A percentile compares a stretch with the other conserved stretches of the same genome.
Conservation (phyloP, 306 rosid genomes). For the Macrotyloma uniflorum region DNA sequence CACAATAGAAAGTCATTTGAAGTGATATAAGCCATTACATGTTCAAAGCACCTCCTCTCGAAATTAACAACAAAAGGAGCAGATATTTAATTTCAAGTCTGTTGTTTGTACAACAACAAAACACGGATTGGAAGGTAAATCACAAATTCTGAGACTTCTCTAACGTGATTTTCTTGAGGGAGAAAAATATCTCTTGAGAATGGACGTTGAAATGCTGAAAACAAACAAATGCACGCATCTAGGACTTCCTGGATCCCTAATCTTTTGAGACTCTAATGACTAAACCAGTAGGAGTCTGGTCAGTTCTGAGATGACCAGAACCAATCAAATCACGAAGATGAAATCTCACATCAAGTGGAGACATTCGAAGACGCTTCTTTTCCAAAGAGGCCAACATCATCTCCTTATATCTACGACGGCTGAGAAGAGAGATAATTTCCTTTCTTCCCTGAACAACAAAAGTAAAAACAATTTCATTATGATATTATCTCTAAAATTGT, state of each 20-base stretch:
- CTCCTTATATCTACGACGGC: constrained; percentile 74
- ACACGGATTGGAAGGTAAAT: not conserved
- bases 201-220: not conserved
- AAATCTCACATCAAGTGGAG: constrained; percentile 82
- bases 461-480: constrained; percentile 26
- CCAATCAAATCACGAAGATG: constrained; percentile 94
- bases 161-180: not conserved
- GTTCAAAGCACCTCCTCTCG: constrained; percentile 39
- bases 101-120: not conserved
- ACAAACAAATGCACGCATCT: not conserved
- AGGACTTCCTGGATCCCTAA: constrained; percentile 42
- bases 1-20: constrained; percentile 18
- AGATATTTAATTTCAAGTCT: constrained; percentile 17
- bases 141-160: not conserved
- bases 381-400: constrained; percentile 79
- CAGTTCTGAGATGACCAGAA: constrained; percentile 71
- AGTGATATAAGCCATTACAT: constrained; percentile 18
- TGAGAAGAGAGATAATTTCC: constrained; percentile 79
- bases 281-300: constrained; percentile 73
- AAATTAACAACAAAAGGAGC: constrained; percentile 25
- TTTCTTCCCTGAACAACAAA: constrained; percentile 80
- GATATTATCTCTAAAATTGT: not conserved
- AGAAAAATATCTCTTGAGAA: not conserved
- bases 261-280: constrained; percentile 74
- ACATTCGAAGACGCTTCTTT: constrained; percentile 77